Percentiles rank a stretch among this genome's conserved stretches.
Evolutionary conservation across 2,329 filamentous ascomycete species (phyloP).

Genomic region (Colletotrichum kahawae): DNA sequence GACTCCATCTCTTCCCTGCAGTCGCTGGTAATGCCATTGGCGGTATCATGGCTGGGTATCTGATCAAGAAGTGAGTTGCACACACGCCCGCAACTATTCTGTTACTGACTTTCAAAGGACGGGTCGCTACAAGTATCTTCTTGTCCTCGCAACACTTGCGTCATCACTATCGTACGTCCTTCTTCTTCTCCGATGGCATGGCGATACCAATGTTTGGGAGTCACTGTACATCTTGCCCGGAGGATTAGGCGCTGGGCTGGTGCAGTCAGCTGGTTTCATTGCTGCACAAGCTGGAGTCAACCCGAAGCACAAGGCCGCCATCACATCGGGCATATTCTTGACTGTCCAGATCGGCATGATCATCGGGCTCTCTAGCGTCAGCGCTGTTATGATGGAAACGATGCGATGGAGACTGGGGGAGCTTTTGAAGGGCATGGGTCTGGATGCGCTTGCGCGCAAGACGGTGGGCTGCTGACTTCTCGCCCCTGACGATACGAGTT

Average conservation of each 20-base stretch:
- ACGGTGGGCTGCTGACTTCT: not conserved
- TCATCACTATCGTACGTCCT: slow-evolving; percentile 56
- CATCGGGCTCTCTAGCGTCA: slow-evolving; percentile 41
- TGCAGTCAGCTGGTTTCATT: slow-evolving; percentile 45
- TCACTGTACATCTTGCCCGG: slow-evolving; percentile 65
- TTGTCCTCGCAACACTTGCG: slow-evolving; percentile 54
- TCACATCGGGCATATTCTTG: slow-evolving; percentile 46
- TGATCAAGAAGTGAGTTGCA: slow-evolving; percentile 51
- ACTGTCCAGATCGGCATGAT: slow-evolving; percentile 40
- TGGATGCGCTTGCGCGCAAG: slow-evolving; percentile 13
- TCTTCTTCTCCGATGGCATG: slow-evolving; percentile 63
- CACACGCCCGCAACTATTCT: not conserved
- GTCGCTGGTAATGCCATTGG: slow-evolving; percentile 71
- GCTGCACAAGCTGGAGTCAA: slow-evolving; percentile 44
- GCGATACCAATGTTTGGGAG: slow-evolving; percentile 58
- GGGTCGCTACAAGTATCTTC: slow-evolving; percentile 62
- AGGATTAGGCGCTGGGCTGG: slow-evolving; percentile 46
- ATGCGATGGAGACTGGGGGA: slow-evolving; percentile 22
- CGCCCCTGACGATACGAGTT: not conserved
- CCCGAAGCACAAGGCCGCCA: slow-evolving; percentile 41
- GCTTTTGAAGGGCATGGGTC: slow-evolving; percentile 14
- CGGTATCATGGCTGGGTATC: slow-evolving; percentile 62
- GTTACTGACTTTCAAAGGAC: slow-evolving; percentile 42
- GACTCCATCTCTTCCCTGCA: slow-evolving; percentile 68
- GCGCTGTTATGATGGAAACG: slow-evolving; percentile 35